These are phyloP conservation scores for Pyrrhoderma noxium DNA, from an alignment of 1,284 basidiomycete genomes.

Conservation along the genomic window DNA sequence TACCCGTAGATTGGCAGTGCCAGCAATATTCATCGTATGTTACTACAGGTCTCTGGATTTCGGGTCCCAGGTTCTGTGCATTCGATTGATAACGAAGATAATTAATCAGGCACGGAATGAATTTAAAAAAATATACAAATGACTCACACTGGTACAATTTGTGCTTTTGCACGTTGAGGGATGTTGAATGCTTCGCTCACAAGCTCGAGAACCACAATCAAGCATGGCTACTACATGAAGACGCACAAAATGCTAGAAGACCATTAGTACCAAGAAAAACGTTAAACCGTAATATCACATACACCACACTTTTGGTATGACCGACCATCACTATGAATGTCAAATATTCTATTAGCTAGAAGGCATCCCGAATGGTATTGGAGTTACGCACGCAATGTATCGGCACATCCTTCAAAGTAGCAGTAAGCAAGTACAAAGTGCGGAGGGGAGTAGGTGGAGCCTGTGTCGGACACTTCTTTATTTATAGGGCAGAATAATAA, in stretches of 20 bases:
- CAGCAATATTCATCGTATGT: slow-evolving; percentile 17
- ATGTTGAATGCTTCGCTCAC: slow-evolving; percentile 17
- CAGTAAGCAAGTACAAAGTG: not conserved
- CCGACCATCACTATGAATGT: slow-evolving; percentile 11
- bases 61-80: slow-evolving; percentile 12
- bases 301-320: slow-evolving; percentile 16
- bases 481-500: too few relatives aligned
- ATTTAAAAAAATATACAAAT: too few relatives aligned
- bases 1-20: slow-evolving; percentile 16
- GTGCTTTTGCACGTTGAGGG: slow-evolving; percentile 13
- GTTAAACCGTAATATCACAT: not conserved
- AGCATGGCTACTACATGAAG: slow-evolving; percentile 17
- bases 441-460: not conserved
- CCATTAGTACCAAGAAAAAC: not conserved
- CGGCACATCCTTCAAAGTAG: slow-evolving; percentile 8
- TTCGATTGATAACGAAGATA: not conserved
- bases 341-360: too few relatives aligned
- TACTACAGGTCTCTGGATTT: slow-evolving; percentile 15
- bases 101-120: not conserved
- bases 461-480: too few relatives aligned
- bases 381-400: slow-evolving; percentile 17
- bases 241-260: slow-evolving; percentile 15
- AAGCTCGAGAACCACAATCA: slow-evolving; percentile 13
- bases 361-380: too few relatives aligned
- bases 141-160: slow-evolving; percentile 14